Evolutionary conservation across 2,329 filamentous ascomycete genomes (phyloP).

Genomic region (Diplodia sapinea): DNA sequence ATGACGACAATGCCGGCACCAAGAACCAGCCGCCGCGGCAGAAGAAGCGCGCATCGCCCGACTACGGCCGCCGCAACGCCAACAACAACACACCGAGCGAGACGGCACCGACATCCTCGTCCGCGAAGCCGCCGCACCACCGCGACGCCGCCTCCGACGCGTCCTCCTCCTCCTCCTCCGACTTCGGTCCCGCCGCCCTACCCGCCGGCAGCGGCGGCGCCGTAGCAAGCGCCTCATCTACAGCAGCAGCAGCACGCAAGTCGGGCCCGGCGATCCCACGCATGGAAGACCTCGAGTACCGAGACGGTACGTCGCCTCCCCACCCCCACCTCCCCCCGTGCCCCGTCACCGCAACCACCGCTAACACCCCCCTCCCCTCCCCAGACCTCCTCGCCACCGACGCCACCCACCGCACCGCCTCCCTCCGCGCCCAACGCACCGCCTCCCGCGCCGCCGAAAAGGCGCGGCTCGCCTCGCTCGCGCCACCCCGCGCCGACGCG

Average conservation of each 20-base stretch:
- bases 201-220: too few relatives aligned
- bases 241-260: background rate
- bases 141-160: conserved; percentile 62
- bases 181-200: conserved; percentile 57
- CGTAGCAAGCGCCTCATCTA: too few relatives aligned
- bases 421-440: conserved; percentile 67
- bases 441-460: conserved; percentile 70
- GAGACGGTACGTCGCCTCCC: conserved; percentile 52
- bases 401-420: conserved; percentile 52
- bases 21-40: background rate
- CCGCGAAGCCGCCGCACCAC: background rate
- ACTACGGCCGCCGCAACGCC: background rate
- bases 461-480: conserved; percentile 78
- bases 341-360: background rate
- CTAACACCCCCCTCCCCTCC: background rate
- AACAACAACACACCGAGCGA: background rate
- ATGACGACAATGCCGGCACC: conserved; percentile 44
- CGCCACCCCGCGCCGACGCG: conserved; percentile 81
- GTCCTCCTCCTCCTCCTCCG: conserved; percentile 66
- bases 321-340: background rate
- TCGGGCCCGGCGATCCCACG: conserved; percentile 70
- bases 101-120: background rate
- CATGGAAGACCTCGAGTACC: conserved; percentile 73
- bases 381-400: conserved; percentile 59
- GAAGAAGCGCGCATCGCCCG: conserved; percentile 2